phyloP scores from a whole-genome alignment of 148 eudicot genomes.

The Tetragonia tetragonoides region DNA sequence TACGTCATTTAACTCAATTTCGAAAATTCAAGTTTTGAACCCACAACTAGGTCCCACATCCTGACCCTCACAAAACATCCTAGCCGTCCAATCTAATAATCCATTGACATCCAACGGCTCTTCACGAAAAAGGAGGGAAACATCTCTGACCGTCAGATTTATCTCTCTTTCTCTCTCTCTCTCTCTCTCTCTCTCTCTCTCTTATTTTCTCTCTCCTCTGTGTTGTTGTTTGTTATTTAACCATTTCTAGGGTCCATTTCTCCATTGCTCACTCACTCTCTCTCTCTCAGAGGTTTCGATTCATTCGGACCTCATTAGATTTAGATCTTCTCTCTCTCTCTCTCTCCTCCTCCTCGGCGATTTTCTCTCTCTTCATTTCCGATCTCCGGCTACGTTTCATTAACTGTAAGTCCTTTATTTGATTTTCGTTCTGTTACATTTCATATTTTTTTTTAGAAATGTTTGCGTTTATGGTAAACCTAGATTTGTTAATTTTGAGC shows the following conservation, averaged over 20 bases:
- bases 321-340: background rate
- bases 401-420: constrained; percentile 19
- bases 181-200: background rate
- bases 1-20: background rate
- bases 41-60: constrained; percentile 1
- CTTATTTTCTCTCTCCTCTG: background rate
- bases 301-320: background rate
- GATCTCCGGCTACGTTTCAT: background rate
- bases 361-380: background rate
- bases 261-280: constrained; percentile 2
- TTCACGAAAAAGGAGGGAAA: constrained; percentile 14
- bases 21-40: constrained; percentile 3
- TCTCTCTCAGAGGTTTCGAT: no score
- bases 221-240: constrained; percentile 10
- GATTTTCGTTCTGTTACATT: background rate
- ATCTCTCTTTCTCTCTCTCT: background rate
- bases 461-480: background rate
- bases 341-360: background rate
- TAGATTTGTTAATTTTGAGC: background rate
- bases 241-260: constrained; percentile 15
- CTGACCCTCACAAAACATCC: background rate
- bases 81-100: constrained; percentile 13
- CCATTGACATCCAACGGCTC: constrained; percentile 17
- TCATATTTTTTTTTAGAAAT: background rate
- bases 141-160: constrained; percentile 20